Evolutionary conservation across 352 stramenopile genomes (phyloP).

Genomic region (Phytophthora hybrid): DNA sequence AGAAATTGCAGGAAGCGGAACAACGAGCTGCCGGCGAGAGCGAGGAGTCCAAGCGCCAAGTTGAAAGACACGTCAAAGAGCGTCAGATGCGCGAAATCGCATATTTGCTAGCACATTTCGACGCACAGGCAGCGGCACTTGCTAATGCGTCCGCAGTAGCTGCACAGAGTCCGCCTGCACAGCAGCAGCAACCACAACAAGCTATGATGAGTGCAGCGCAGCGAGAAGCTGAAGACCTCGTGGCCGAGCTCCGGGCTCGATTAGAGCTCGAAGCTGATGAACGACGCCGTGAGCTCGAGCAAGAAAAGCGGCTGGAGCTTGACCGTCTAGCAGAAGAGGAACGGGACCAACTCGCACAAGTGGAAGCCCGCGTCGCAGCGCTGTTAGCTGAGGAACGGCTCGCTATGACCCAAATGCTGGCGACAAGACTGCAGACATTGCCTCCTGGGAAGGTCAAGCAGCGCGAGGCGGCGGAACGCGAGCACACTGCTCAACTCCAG

Average conservation of each 20-base stretch:
- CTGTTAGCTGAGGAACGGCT: constrained; percentile 46
- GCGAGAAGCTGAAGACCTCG: constrained; percentile 42
- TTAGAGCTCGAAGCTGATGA: constrained; percentile 65
- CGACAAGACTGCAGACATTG: constrained; percentile 26
- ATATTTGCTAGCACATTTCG: constrained; percentile 57
- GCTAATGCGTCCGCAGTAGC: constrained; percentile 1
- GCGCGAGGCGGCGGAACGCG: constrained; percentile 21
- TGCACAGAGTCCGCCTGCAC: background rate
- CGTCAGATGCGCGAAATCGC: constrained; percentile 57
- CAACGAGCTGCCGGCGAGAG: constrained; percentile 31
- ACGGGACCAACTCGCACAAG: constrained; percentile 33
- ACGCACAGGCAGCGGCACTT: constrained; percentile 28
- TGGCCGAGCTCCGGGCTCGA: constrained; percentile 55
- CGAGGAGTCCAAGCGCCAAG: constrained; percentile 35
- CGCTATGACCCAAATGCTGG: constrained; percentile 47
- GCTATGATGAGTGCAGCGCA: constrained; percentile 10
- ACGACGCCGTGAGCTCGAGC: constrained; percentile 47
- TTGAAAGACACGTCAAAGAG: constrained; percentile 49
- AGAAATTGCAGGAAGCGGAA: constrained; percentile 49
- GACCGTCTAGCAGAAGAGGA: constrained; percentile 37
- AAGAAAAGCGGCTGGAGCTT: constrained; percentile 48
- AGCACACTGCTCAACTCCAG: constrained; percentile 55
- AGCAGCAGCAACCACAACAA: constrained; percentile 24
- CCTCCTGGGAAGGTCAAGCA: constrained; percentile 16
- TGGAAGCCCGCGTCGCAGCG: constrained; percentile 35